Evolutionary conservation across 257 asterid genomes (phyloP), one percentile per base, ranked within the genome.

Genomic region (Plantago ovata): DNA sequence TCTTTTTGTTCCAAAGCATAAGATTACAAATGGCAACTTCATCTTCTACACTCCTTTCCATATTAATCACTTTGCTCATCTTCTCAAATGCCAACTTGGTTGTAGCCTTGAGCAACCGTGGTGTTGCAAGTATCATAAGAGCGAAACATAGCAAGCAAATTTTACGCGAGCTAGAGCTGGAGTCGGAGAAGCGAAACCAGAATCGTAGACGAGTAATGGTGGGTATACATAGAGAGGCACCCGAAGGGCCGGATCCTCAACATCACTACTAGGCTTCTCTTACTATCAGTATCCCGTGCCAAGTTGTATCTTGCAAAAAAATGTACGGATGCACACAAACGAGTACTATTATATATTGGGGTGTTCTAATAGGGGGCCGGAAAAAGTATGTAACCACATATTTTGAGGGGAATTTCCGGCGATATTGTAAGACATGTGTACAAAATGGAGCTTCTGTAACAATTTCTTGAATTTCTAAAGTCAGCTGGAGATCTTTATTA

Each of bases 241-340:
- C 92, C 0, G 64, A 61, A 20, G 79, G 79, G 50, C 79, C 79
- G 0, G 73, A 74, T 59, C 81, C 83, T 62, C 83, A 78, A 46
- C 85, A 83, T 61, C 85, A 83, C 65, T 73, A 72, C 13, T 48
- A 48, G 32, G 7, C 1, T 18, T 7, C 53, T 48, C 52, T 46
- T 13, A 9, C 28, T 3, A 18, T 8, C 11, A 9, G 19, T 46
- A 20, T 48, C 10, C 10, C 15, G 22, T 11, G 11, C 9, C 13
- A 47, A 13, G 2, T 47, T 15, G 28, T 23, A 15, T 10, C 9
- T 42, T 9, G 47, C 3, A 2, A 44, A 44, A 42, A 42, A 42
- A n/a, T n/a, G n/a, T n/a, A n/a, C n/a, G n/a, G n/a, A n/a, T n/a
- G n/a, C n/a, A n/a, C n/a, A n/a, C n/a, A n/a, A n/a, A n/a, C n/a